These are phyloP conservation scores for Fusarium avenaceum DNA, from an alignment of 2,329 filamentous ascomycete species.

Conservation along the genomic window DNA sequence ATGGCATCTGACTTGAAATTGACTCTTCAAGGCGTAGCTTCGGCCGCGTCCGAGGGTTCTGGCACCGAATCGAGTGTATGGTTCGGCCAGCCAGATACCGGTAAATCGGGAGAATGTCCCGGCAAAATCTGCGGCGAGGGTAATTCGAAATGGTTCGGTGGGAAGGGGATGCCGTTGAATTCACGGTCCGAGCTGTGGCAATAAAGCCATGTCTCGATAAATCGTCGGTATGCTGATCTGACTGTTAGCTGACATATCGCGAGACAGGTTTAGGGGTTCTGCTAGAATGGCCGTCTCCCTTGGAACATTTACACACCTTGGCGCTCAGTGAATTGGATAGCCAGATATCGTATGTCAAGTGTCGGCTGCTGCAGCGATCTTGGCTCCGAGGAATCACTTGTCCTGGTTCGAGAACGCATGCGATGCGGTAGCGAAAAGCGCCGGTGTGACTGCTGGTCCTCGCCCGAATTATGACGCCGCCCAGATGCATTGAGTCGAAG, in stretches of 20 bases:
- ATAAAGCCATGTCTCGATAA: constrained; percentile 61
- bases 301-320: constrained; percentile 55
- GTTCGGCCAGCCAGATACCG: constrained; percentile 46
- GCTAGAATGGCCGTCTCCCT: constrained; percentile 20
- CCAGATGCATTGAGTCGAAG: constrained; percentile 59
- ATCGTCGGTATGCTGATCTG: constrained; percentile 57
- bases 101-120: constrained; percentile 47
- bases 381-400: constrained; percentile 47
- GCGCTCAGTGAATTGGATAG: constrained; percentile 63
- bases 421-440: constrained; percentile 61
- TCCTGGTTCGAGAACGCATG: constrained; percentile 57
- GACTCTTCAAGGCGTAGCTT: constrained; percentile 44
- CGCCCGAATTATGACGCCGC: constrained; percentile 58
- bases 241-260: constrained; percentile 45
- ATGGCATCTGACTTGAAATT: constrained; percentile 21
- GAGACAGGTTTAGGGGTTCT: constrained; percentile 19
- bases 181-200: constrained; percentile 63
- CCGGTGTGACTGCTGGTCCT: constrained; percentile 53
- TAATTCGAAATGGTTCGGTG: constrained; percentile 61
- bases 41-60: constrained; percentile 46
- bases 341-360: constrained; percentile 63
- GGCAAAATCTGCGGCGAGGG: constrained; percentile 62
- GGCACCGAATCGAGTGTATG: constrained; percentile 45
- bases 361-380: constrained; percentile 43
- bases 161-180: constrained; percentile 62